phyloP scores from a whole-genome alignment of 495 filamentous ascomycete genomes.

The Hypoxylon crocopeplum region DNA sequence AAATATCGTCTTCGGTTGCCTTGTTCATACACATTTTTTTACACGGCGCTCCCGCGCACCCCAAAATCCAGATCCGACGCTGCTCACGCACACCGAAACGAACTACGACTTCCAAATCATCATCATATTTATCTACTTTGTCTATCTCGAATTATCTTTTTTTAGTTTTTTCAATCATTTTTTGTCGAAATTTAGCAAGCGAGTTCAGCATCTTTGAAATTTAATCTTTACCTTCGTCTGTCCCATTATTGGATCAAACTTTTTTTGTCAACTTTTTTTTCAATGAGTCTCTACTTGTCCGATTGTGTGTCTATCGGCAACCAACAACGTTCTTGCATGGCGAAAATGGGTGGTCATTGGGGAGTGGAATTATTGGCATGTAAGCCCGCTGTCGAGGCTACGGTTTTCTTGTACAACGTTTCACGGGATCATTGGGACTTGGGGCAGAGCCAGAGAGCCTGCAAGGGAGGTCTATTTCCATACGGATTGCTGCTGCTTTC shows the following conservation, averaged over 20 bases:
- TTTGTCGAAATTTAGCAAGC: conserved; percentile 46
- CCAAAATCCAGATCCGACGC: conserved; percentile 32
- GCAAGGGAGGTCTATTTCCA: conserved; percentile 21
- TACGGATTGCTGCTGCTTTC: conserved; percentile 25
- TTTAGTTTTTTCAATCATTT: conserved; percentile 35
- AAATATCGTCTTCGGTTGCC: conserved; percentile 24
- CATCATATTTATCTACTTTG: conserved; percentile 39
- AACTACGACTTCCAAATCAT: conserved; percentile 29
- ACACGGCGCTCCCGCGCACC: conserved; percentile 25
- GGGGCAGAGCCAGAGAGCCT: conserved; percentile 26
- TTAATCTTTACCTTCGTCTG: conserved; percentile 29
- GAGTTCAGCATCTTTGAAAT: conserved; percentile 52
- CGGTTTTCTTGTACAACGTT: conserved; percentile 42
- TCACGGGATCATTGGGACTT: conserved; percentile 36
- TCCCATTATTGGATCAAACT: neutral
- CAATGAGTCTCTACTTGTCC: conserved; percentile 4
- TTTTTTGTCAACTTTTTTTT: conserved; percentile 10
- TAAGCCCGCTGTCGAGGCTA: conserved; percentile 31
- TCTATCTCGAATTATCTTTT: conserved; percentile 20
- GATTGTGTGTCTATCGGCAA: conserved; percentile 28
- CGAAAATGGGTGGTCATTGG: conserved; percentile 41
- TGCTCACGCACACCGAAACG: conserved; percentile 40
- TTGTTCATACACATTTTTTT: conserved; percentile 35
- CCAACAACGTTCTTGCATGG: conserved; percentile 39
- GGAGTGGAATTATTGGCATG: conserved; percentile 33